Evolutionary conservation across 1,139 yeast genomes (phyloP).

Genomic region (Arxiozyma telluris): DNA sequence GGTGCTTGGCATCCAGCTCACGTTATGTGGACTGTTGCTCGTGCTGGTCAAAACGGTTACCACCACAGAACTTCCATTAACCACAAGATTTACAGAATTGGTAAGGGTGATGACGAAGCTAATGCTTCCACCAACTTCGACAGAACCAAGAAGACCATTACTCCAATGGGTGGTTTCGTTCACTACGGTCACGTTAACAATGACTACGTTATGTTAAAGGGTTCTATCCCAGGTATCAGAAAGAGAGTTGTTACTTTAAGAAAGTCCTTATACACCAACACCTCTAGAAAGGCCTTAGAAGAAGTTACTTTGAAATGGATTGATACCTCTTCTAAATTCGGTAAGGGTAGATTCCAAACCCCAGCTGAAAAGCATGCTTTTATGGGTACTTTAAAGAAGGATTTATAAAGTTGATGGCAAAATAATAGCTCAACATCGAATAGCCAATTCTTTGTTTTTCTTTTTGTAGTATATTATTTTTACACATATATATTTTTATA

Average conservation of each 20-base stretch:
- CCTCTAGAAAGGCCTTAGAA: conserved; percentile 96
- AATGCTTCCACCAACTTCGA: conserved; percentile 96
- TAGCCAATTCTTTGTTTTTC: conserved; percentile 6
- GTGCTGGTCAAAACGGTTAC: conserved; percentile 99
- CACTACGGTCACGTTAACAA: conserved; percentile 97
- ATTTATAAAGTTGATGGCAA: conserved; percentile 34
- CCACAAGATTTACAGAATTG: conserved; percentile 99
- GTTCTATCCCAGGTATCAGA: conserved; percentile 99
- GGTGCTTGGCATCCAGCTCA: conserved; percentile 99
- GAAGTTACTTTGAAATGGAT: conserved; percentile 97
- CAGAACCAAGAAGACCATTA: conserved; percentile 99
- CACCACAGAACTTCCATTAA: conserved; percentile 99
- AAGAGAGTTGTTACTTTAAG: conserved; percentile 99
- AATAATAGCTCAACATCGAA: neutral
- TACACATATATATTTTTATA: conserved; percentile 3
- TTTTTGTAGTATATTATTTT: conserved; percentile 3
- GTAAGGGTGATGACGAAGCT: conserved; percentile 90
- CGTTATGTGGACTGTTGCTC: conserved; percentile 99
- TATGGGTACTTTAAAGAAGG: conserved; percentile 99
- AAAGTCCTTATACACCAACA: conserved; percentile 96
- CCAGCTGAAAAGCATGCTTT: conserved; percentile 99
- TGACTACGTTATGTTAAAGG: conserved; percentile 96
- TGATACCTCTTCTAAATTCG: conserved; percentile 99
- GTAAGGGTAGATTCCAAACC: conserved; percentile 99
- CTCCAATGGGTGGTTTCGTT: conserved; percentile 99